Evolutionary conservation across 768 basidiomycete species (phyloP).

Genomic region (Scleroderma bovista): DNA sequence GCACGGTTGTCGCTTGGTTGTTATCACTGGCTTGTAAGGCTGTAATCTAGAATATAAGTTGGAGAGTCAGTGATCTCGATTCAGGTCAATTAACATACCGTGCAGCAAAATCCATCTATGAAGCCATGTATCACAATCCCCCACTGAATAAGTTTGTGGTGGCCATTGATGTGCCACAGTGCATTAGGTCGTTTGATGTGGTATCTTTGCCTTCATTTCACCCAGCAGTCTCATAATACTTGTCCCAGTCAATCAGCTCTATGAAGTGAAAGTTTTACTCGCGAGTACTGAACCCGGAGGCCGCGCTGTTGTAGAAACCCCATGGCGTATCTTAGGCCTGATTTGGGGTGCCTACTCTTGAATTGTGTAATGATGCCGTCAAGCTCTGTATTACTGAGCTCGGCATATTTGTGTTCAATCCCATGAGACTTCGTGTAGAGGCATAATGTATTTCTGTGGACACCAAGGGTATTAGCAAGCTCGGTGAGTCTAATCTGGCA

Average conservation of each 20-base stretch:
- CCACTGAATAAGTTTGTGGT: too few relatives aligned
- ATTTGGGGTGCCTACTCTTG: slow-evolving; percentile 14
- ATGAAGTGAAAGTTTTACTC: slow-evolving; percentile 21
- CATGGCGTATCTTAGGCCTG: slow-evolving; percentile 25
- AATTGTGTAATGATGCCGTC: slow-evolving; percentile 7
- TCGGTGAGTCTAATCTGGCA: not conserved
- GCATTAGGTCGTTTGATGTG: slow-evolving; percentile 18
- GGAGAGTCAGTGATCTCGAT: too few relatives aligned
- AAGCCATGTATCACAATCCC: slow-evolving; percentile 31
- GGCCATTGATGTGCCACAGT: not conserved
- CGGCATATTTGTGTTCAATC: slow-evolving; percentile 1
- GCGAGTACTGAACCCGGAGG: slow-evolving; percentile 17
- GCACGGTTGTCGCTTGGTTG: slow-evolving; percentile 18
- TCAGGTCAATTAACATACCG: too few relatives aligned
- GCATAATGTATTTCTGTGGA: slow-evolving; percentile 4
- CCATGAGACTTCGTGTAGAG: slow-evolving; percentile 4
- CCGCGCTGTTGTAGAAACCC: slow-evolving; percentile 25
- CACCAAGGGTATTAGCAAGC: not conserved
- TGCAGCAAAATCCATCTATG: slow-evolving; percentile 34
- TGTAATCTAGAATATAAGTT: slow-evolving; percentile 15
- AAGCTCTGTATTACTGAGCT: slow-evolving; percentile 7
- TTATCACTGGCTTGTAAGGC: slow-evolving; percentile 33
- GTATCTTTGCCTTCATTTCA: slow-evolving; percentile 23
- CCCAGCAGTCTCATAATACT: slow-evolving; percentile 13
- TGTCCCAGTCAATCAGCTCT: slow-evolving; percentile 28